phyloP scores from a whole-genome alignment of 176 grass and related monocot genomes.

The Hordeum vulgare region MorexV3_pseudomolecules_assembly NC_058520.1:362929782-362930281 shows the following conservation, averaged over 20 bases:
- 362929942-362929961: constrained; percentile 28
- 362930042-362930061: constrained; percentile 31
- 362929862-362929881: constrained; percentile 42
- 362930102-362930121: constrained; percentile 22
- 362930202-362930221: constrained; percentile 25
- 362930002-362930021: not conserved
- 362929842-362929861: constrained; percentile 35
- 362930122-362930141: constrained; percentile 31
- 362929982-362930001: not conserved
- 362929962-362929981: not conserved
- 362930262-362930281: not conserved
- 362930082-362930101: constrained; percentile 33
- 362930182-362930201: constrained; percentile 26
- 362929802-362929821: constrained; percentile 44
- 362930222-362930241: constrained; percentile 42
- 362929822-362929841: constrained; percentile 40
- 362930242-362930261: constrained; percentile 40
- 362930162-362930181: constrained; percentile 48
- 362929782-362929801: constrained; percentile 5
- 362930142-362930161: constrained; percentile 29
- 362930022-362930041: constrained; percentile 20
- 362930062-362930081: constrained; percentile 27
- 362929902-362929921: constrained; percentile 36
- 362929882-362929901: constrained; percentile 46
- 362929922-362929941: constrained; percentile 39